Evolutionary conservation across 495 filamentous ascomycete genomes (phyloP).

Genomic region (Talaromyces proteolyticus): DNA sequence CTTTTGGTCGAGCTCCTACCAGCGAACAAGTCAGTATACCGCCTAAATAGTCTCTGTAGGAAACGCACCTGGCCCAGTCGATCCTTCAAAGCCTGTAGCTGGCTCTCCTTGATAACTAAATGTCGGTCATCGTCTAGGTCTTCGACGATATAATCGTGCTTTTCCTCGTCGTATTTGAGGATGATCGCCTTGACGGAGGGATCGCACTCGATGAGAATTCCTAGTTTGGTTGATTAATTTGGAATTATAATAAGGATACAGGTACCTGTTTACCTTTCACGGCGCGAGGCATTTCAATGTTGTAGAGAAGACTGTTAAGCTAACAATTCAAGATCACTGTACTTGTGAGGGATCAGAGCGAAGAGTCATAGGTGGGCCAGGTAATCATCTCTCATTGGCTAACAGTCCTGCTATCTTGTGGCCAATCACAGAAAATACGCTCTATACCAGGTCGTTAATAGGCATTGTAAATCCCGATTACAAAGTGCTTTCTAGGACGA

Average conservation of each 20-base stretch:
- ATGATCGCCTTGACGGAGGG: conserved; percentile 74
- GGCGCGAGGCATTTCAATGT: conserved; percentile 6
- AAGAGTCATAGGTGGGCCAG: too few species aligned
- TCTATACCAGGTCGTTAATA: too few species aligned
- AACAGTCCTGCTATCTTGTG: too few species aligned
- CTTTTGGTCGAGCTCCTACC: conserved; percentile 47
- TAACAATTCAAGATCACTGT: too few species aligned
- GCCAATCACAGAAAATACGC: too few species aligned
- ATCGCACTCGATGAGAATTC: conserved; percentile 72
- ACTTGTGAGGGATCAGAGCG: too few species aligned
- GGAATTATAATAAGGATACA: neutral
- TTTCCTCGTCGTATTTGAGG: conserved; percentile 60
- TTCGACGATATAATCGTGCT: conserved; percentile 69
- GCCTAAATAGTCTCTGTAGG: neutral
- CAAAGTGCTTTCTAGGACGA: too few species aligned
- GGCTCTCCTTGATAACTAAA: conserved; percentile 66
- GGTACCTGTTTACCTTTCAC: conserved; percentile 1
- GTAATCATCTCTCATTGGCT: neutral
- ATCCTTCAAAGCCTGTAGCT: conserved; percentile 53
- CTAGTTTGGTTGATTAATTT: conserved; percentile 22
- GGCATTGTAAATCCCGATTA: too few species aligned
- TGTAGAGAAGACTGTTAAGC: neutral
- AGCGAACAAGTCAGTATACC: neutral
- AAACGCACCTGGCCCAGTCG: conserved; percentile 54
- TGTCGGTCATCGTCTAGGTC: conserved; percentile 66